These are phyloP conservation scores for Onygena corvina DNA, from an alignment of 2,329 filamentous ascomycete genomes.

Conservation along the genomic window DNA sequence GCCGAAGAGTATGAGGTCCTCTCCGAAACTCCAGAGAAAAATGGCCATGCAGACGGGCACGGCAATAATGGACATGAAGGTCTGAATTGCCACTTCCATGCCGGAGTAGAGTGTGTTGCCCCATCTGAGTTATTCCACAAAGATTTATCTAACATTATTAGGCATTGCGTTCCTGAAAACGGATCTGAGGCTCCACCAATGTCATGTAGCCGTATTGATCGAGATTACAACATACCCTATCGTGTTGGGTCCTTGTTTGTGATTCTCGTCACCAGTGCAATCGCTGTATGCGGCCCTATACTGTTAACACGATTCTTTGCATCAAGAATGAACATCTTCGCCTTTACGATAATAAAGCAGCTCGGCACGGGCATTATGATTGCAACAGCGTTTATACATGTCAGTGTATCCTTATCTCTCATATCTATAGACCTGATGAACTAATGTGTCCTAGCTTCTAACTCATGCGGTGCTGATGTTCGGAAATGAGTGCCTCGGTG, in stretches of 20 bases:
- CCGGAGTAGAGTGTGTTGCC: slow-evolving; percentile 55
- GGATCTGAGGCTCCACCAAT: slow-evolving; percentile 29
- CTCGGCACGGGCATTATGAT: slow-evolving; percentile 64
- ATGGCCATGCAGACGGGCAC: slow-evolving; percentile 22
- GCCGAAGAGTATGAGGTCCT: slow-evolving; percentile 51
- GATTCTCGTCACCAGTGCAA: slow-evolving; percentile 53
- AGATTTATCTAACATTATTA: slow-evolving; percentile 9
- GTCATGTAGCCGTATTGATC: slow-evolving; percentile 37
- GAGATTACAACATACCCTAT: slow-evolving; percentile 56
- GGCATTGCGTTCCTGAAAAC: slow-evolving; percentile 44
- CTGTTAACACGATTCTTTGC: slow-evolving; percentile 48
- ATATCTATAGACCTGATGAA: slow-evolving; percentile 6
- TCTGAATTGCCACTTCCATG: slow-evolving; percentile 60
- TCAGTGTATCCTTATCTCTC: slow-evolving; percentile 28
- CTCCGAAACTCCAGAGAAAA: slow-evolving; percentile 26
- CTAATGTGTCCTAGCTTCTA: slow-evolving; percentile 44
- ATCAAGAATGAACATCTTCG: slow-evolving; percentile 34
- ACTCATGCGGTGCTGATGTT: slow-evolving; percentile 66
- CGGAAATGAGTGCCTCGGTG: slow-evolving; percentile 54
- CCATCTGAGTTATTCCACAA: background rate
- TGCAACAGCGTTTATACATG: slow-evolving; percentile 58
- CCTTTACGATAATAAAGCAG: slow-evolving; percentile 47
- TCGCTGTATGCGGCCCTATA: slow-evolving; percentile 59
- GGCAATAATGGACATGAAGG: slow-evolving; percentile 17
- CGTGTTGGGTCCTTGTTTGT: slow-evolving; percentile 62